Base-by-base conservation (phyloP, 345 rosid genomes). In the Erysimum cheiranthoides region DNA sequence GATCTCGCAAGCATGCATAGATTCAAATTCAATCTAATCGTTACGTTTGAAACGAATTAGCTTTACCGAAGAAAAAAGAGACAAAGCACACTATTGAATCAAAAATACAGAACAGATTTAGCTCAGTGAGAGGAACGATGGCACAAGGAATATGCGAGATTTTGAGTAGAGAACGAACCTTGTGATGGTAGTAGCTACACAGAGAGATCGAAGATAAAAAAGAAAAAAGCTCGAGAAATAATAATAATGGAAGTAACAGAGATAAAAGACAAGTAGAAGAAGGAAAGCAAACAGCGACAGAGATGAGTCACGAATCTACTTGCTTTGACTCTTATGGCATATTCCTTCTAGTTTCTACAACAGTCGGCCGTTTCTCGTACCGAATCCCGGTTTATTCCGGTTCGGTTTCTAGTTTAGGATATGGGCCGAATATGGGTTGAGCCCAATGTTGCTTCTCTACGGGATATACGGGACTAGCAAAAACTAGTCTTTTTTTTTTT, bases 291-390 rank as follows among this genome's bases (percentile, higher is more conserved):
- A 5, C 12, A 59, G 67, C 61, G 28, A 73, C 28, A 46, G 71
- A 66, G 50, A 74, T 43, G 45, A 57, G 28, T 58, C 61, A 46
- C 53, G 69, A 76, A 69, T 69, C 58, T 75, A 60, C 54, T 67
- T 75, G 2, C 12, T 68, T 75, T 52, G 65, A 69, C 73, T 60
- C 52, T n/a, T 3, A 39, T 1, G 53, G 61, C 68, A 75, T 75
- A 67, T 75, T 75, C 78, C 59, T n/a, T n/a, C n/a, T n/a, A n/a
- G n/a, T 30, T 74, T 66, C 18, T 14, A 31, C 13, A 18, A 63
- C 38, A 66, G 53, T 59, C 46, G 54, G 53, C 73, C 12, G 40
- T 43, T 66, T 73, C 11, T 46, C 10, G 8, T 56, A 66, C 78
- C 57, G 78, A 40, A 42, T 4, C 10, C 58, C 71, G 78, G 78